A percentile compares a stretch with the other conserved stretches of the same genome.
Conservation (phyloP, 495 filamentous ascomycete genomes). For the Penicillium coffeae region DNA sequence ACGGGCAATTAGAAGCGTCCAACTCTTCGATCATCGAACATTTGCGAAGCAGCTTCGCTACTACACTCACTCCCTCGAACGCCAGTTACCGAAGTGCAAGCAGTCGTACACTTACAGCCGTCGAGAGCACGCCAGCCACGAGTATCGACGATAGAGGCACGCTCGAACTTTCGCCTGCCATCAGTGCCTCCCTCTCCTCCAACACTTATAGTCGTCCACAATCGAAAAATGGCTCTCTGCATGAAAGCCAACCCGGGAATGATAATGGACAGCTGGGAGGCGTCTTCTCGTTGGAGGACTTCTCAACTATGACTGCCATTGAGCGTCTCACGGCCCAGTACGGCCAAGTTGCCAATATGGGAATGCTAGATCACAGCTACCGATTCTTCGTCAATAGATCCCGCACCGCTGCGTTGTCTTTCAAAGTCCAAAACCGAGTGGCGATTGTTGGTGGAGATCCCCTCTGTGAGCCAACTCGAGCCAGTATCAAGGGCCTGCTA, state of each 20-base stretch:
- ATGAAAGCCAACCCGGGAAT: not conserved
- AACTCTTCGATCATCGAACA: conserved; percentile 17
- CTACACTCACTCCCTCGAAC: conserved; percentile 3
- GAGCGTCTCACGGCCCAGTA: conserved; percentile 27
- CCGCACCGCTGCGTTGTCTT: conserved; percentile 34
- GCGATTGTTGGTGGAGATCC: conserved; percentile 41
- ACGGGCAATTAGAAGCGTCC: conserved; percentile 1
- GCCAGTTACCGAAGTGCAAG: conserved; percentile 16
- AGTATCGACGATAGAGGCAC: not conserved
- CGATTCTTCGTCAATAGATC: conserved; percentile 36
- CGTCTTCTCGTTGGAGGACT: conserved; percentile 27
- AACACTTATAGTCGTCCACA: not conserved
- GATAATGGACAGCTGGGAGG: conserved; percentile 2
- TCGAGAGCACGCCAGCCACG: conserved; percentile 2
- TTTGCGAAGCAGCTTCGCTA: conserved; percentile 11
- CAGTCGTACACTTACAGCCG: conserved; percentile 9
- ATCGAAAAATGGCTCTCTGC: conserved; percentile 1
- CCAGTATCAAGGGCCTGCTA: conserved; percentile 21
- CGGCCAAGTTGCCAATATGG: conserved; percentile 43
- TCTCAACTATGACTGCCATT: conserved; percentile 27
- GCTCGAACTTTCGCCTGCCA: not conserved
- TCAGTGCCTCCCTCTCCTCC: not conserved
- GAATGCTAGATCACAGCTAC: conserved; percentile 42
- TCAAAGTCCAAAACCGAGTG: conserved; percentile 34
- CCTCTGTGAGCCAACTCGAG: conserved; percentile 22